These are phyloP conservation scores for Hygrocybe punicea DNA, from an alignment of 768 basidiomycete species.

Conservation along the genomic window DNA sequence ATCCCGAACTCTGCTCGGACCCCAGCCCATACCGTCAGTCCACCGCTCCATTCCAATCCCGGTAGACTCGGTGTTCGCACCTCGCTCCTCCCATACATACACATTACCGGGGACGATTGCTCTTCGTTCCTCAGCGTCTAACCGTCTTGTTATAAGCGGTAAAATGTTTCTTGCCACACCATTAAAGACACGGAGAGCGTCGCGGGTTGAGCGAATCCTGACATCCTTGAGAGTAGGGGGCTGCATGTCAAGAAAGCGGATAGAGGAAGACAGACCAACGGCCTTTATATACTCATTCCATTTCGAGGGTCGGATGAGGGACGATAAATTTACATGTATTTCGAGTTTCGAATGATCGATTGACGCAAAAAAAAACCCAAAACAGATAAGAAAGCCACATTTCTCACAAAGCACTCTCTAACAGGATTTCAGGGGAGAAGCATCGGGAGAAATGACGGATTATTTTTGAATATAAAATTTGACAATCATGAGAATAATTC, in stretches of 20 bases:
- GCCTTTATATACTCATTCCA: not conserved
- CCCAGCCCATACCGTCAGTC: constrained; percentile 77
- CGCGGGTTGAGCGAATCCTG: constrained; percentile 72
- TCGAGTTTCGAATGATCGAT: not conserved
- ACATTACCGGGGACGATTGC: constrained; percentile 73
- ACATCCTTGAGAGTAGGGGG: constrained; percentile 71
- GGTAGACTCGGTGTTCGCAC: constrained; percentile 75
- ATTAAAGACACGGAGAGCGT: constrained; percentile 79
- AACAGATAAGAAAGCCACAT: no score
- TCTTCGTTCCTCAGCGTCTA: constrained; percentile 78
- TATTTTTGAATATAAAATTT: no score
- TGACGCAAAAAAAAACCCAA: no score
- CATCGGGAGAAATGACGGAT: no score
- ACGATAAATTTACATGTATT: not conserved
- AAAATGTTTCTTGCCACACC: constrained; percentile 66
- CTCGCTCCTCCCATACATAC: constrained; percentile 87
- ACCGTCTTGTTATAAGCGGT: constrained; percentile 74
- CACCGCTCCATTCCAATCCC: constrained; percentile 87
- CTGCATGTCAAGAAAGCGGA: constrained; percentile 51
- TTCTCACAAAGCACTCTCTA: no score
- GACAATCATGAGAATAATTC: no score
- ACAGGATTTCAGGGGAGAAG: no score
- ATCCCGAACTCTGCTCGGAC: constrained; percentile 63
- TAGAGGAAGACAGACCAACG: constrained; percentile 10
- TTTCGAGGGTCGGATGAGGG: not conserved